phyloP scores from a whole-genome alignment of 2,329 filamentous ascomycete genomes.

The Phaeosphaeria sp. region DNA sequence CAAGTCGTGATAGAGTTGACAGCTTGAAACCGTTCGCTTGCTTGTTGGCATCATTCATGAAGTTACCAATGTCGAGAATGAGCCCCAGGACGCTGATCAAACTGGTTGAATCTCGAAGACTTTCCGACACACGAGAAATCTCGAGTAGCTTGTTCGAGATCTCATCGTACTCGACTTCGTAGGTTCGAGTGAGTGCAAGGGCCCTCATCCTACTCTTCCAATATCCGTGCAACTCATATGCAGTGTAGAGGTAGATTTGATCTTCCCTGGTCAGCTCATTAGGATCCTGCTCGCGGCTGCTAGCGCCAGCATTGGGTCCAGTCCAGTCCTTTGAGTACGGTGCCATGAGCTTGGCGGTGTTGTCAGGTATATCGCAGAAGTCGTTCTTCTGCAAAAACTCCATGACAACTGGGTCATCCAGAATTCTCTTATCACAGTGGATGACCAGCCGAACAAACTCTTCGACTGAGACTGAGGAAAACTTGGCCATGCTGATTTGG shows the following conservation, averaged over 20 bases:
- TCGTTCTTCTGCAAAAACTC: constrained; percentile 95
- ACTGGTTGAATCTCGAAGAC: constrained; percentile 86
- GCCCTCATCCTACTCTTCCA: constrained; percentile 98
- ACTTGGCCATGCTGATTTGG: constrained; percentile 87
- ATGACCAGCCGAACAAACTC: constrained; percentile 93
- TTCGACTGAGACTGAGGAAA: constrained; percentile 82
- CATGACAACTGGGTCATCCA: constrained; percentile 93
- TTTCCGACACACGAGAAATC: constrained; percentile 87
- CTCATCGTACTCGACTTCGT: constrained; percentile 89
- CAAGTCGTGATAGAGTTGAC: constrained; percentile 86
- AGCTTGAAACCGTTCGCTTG: constrained; percentile 98
- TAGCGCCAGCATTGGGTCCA: constrained; percentile 78
- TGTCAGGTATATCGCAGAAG: constrained; percentile 89
- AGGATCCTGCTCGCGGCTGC: constrained; percentile 84
- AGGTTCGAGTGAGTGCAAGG: constrained; percentile 81
- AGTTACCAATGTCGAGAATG: constrained; percentile 98
- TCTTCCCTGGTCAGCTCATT: constrained; percentile 89
- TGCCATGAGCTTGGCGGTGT: constrained; percentile 86
- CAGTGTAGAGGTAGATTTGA: constrained; percentile 91
- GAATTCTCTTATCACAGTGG: constrained; percentile 86
- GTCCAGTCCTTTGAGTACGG: constrained; percentile 98
- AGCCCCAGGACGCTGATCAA: constrained; percentile 95
- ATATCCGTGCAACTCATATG: constrained; percentile 94
- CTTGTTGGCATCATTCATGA: constrained; percentile 99
- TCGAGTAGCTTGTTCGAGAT: constrained; percentile 84